Evolutionary conservation across 495 filamentous ascomycete genomes (phyloP), one percentile per base, ranked within the genome.

Genomic region (Arthonia radiata): DNA sequence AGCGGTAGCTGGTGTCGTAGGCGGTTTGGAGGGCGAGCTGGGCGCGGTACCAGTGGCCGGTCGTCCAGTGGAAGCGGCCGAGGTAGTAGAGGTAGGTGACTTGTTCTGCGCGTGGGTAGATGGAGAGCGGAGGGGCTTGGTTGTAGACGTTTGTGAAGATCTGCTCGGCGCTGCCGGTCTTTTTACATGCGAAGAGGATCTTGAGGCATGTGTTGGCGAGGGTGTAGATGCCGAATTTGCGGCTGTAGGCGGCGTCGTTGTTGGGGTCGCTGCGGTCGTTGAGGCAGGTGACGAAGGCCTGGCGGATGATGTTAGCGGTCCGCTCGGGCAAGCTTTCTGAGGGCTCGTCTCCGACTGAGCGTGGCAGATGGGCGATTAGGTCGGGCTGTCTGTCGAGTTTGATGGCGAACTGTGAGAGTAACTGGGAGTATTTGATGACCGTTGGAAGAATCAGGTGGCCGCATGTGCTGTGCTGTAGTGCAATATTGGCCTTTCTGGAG

Each of bases 31-130:
- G 54, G 22, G 67, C 76, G 15, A 61, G 53, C 28, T 69, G 64
- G 0, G 83, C 76, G 9, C 64, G 61, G 36, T 63, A 66, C 48
- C 76, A 91, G 37, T 90, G 69, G 23, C 60, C 71, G 33, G 76
- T 78, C 29, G 69, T 64, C 40, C 91, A 81, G 32, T 74, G 59
- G 40, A 82, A 92, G 21, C 81, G 72, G 16, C 83, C 83, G 11
- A 92, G 72, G 41, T 91, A 93, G 49, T 91, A 93, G 4, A 91
- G 67, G 43, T 81, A 94, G 13, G 83, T 81, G 15, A 89, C 76
- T 22, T 78, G 64, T 31, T 93, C 77, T 6, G 77, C 61, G n/a
- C 78, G 77, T 10, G 83, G 77, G 41, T 81, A 92, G 23, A 71
- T 53, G 3, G 56, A 52, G 10, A 90, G 55, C 0, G 76, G 75